These are phyloP conservation scores for Coelastrella sp. DNA, from an alignment of 139 green algal genomes.

Conservation along the genomic window DNA sequence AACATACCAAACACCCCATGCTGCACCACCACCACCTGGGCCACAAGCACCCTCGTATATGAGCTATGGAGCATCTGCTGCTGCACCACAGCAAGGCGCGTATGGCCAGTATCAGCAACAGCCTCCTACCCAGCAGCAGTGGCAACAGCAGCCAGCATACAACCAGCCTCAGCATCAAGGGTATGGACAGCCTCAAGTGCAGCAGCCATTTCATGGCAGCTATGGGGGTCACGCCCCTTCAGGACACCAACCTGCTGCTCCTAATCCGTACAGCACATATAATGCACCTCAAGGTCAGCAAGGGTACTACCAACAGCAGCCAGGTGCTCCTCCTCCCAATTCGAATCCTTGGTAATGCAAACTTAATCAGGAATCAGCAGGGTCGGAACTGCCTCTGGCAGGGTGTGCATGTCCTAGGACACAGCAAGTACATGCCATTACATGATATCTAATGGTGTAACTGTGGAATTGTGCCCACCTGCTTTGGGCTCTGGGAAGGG, in stretches of 20 bases:
- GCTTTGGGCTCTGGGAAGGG: too few relatives aligned
- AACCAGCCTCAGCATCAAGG: constrained; percentile 21
- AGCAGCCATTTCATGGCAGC: constrained; percentile 44
- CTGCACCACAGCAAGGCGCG: neutral
- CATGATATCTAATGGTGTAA: too few relatives aligned
- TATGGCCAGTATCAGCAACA: constrained; percentile 27
- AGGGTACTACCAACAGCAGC: neutral
- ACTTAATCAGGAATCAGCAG: too few relatives aligned
- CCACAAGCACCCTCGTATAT: constrained; percentile 11
- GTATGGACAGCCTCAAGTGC: constrained; percentile 21
- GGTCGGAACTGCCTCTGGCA: neutral
- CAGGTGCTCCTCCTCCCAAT: neutral
- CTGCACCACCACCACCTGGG: neutral
- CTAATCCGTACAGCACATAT: constrained; percentile 7
- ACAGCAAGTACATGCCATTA: too few relatives aligned
- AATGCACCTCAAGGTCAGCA: constrained; percentile 16
- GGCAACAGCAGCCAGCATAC: neutral
- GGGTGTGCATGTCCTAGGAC: too few relatives aligned
- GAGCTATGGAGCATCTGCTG: constrained; percentile 5
- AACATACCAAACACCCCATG: constrained; percentile 14
- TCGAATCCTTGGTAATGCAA: too few relatives aligned
- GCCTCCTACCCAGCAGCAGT: constrained; percentile 21
- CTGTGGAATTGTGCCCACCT: too few relatives aligned
- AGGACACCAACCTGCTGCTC: constrained; percentile 25
- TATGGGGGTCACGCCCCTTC: neutral